phyloP scores from a whole-genome alignment of 176 grass and related monocot species.

The Zoysia japonica region DNA sequence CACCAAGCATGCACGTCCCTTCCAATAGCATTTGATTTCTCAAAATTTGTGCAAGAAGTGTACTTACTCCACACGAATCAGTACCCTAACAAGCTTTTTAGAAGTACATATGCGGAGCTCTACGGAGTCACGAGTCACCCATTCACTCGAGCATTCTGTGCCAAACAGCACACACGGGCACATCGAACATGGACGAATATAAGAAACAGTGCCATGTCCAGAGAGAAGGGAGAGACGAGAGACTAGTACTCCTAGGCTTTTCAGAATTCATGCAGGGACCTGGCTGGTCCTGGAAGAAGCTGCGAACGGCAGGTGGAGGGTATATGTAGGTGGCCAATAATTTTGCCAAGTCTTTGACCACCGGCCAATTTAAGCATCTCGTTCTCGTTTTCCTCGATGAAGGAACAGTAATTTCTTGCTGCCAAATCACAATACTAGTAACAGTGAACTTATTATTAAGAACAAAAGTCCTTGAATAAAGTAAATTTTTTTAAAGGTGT shows the following conservation, averaged over 20 bases:
- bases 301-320: background rate
- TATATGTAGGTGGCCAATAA: constrained; percentile 24
- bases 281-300: background rate
- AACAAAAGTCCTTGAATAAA: too few species aligned
- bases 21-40: background rate
- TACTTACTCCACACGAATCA: constrained; percentile 1
- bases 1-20: background rate
- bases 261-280: background rate
- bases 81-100: background rate
- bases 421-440: too few species aligned
- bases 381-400: background rate
- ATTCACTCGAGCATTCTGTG: constrained; percentile 43
- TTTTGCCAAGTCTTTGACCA: constrained; percentile 18
- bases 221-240: constrained; percentile 2
- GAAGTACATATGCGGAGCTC: background rate
- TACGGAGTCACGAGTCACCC: constrained; percentile 16
- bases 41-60: background rate
- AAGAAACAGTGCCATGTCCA: constrained; percentile 13
- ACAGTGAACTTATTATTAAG: too few species aligned
- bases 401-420: background rate
- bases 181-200: constrained; percentile 35
- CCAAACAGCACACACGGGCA: constrained; percentile 39
- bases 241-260: background rate
- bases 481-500: too few species aligned
- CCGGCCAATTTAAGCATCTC: background rate